A percentile compares a stretch with the other conserved stretches of the same genome.
phyloP scores from a whole-genome alignment of 2,329 filamentous ascomycete species.

The Chaetomiaceae sp. region DNA sequence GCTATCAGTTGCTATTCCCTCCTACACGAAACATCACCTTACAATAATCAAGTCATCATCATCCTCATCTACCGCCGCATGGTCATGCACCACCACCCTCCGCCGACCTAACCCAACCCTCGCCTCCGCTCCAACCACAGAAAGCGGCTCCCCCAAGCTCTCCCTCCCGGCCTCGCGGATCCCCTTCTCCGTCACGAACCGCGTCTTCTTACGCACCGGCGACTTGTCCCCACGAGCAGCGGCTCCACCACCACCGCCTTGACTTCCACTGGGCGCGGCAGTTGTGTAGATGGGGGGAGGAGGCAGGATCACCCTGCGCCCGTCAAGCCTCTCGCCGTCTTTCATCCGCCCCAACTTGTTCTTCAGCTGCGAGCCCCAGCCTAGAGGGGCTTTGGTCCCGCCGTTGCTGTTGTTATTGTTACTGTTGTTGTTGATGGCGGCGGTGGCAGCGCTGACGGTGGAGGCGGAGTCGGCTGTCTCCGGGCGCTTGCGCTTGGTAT shows the following conservation, averaged over 20 bases:
- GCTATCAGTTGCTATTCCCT: too few relatives aligned
- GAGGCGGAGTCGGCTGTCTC: slow-evolving; percentile 40
- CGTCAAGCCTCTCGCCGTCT: slow-evolving; percentile 48
- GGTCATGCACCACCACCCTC: slow-evolving; percentile 12
- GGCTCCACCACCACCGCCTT: background rate
- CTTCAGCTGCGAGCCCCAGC: slow-evolving; percentile 52
- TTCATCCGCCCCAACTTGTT: slow-evolving; percentile 57
- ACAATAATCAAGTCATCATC: slow-evolving; percentile 26
- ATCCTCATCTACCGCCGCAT: slow-evolving; percentile 16
- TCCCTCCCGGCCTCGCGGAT: slow-evolving; percentile 72
- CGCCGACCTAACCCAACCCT: too few relatives aligned
- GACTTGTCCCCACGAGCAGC: slow-evolving; percentile 26
- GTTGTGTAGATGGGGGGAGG: too few relatives aligned
- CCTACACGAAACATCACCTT: too few relatives aligned
- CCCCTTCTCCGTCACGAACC: slow-evolving; percentile 72
- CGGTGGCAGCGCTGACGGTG: slow-evolving; percentile 14
- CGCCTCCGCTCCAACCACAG: slow-evolving; percentile 3
- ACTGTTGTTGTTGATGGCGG: too few relatives aligned
- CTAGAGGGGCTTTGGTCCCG: slow-evolving; percentile 32
- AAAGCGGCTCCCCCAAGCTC: slow-evolving; percentile 51
- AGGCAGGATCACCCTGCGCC: background rate
- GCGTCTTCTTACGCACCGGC: slow-evolving; percentile 64
- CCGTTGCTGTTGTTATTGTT: background rate
- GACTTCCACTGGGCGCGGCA: too few relatives aligned
- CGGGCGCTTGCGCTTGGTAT: slow-evolving; percentile 55